phyloP scores from a whole-genome alignment of 2,329 filamentous ascomycete genomes.

The Diaporthe capsici region DNA sequence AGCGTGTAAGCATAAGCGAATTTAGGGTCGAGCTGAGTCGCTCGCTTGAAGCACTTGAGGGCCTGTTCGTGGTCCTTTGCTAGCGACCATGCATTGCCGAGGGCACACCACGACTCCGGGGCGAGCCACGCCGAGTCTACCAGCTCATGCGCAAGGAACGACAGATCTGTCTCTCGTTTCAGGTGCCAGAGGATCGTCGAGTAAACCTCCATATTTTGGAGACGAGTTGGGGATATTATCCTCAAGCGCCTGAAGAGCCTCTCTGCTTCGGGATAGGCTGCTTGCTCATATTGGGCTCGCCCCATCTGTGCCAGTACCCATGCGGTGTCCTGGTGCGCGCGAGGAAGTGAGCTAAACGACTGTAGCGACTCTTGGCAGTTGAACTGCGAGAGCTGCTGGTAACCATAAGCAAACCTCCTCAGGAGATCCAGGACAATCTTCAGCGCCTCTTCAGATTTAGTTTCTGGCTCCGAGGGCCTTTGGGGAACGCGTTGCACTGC shows the following conservation, averaged over 20 bases:
- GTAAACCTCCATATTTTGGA: constrained; percentile 98
- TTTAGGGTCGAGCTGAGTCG: constrained; percentile 88
- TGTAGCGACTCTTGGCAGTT: constrained; percentile 83
- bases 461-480: constrained; percentile 65
- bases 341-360: constrained; percentile 78
- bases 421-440: constrained; percentile 84
- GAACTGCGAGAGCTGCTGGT: constrained; percentile 83
- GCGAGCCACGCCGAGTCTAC: constrained; percentile 90
- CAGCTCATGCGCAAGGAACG: constrained; percentile 91
- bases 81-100: constrained; percentile 95
- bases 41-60: constrained; percentile 92
- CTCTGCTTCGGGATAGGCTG: constrained; percentile 87
- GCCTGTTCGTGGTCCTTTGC: constrained; percentile 95
- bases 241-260: constrained; percentile 87
- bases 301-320: constrained; percentile 95
- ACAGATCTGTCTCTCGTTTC: constrained; percentile 91
- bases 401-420: constrained; percentile 84
- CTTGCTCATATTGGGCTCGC: constrained; percentile 91
- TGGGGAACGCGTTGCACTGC: constrained; percentile 53
- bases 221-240: constrained; percentile 82
- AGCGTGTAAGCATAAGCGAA: constrained; percentile 97
- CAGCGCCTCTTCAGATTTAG: constrained; percentile 80
- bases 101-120: constrained; percentile 94
- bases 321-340: constrained; percentile 86
- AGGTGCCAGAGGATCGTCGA: constrained; percentile 99